These are phyloP conservation scores for Chrysoporthe cubensis DNA, from an alignment of 2,329 filamentous ascomycete species.

Conservation along the genomic window DNA sequence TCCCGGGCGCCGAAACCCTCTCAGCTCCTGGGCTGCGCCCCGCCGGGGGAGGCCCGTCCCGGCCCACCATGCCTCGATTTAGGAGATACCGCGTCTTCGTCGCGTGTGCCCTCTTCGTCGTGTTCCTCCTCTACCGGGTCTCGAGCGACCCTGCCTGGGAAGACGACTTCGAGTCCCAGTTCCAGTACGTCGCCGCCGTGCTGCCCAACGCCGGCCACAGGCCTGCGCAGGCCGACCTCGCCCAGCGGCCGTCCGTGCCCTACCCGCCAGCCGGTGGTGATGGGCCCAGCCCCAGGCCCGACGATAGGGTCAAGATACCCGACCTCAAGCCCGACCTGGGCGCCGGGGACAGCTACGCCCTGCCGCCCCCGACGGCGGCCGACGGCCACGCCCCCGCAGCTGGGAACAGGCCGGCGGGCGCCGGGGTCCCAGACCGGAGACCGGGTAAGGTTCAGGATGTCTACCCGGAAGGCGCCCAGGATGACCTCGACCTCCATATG, in stretches of 20 bases:
- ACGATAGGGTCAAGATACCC: slow-evolving; percentile 34
- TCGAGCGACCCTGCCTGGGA: slow-evolving; percentile 46
- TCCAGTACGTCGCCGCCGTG: slow-evolving; percentile 18
- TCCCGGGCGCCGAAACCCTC: neutral
- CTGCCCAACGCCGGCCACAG: slow-evolving; percentile 11
- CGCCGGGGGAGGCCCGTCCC: neutral
- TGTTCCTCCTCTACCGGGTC: slow-evolving; percentile 58
- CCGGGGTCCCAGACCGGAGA: slow-evolving; percentile 38
- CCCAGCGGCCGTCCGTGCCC: slow-evolving; percentile 12
- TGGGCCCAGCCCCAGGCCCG: slow-evolving; percentile 6
- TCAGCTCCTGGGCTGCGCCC: neutral
- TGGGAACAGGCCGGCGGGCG: slow-evolving; percentile 33
- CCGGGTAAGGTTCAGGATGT: slow-evolving; percentile 31
- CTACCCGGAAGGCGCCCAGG: slow-evolving; percentile 31
- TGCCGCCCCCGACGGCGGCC: slow-evolving; percentile 34
- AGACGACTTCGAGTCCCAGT: slow-evolving; percentile 25
- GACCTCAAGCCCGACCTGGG: slow-evolving; percentile 36
- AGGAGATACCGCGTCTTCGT: slow-evolving; percentile 66
- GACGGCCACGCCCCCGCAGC: slow-evolving; percentile 31
- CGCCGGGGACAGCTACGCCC: slow-evolving; percentile 33
- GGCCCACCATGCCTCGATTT: slow-evolving; percentile 31
- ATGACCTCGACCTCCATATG: slow-evolving; percentile 19
- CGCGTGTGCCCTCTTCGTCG: slow-evolving; percentile 56
- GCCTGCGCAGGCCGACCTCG: slow-evolving; percentile 2
- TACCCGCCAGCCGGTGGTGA: slow-evolving; percentile 14